Conservation (phyloP, 2,329 filamentous ascomycete genomes). For the Penicillium vulpinum region DNA sequence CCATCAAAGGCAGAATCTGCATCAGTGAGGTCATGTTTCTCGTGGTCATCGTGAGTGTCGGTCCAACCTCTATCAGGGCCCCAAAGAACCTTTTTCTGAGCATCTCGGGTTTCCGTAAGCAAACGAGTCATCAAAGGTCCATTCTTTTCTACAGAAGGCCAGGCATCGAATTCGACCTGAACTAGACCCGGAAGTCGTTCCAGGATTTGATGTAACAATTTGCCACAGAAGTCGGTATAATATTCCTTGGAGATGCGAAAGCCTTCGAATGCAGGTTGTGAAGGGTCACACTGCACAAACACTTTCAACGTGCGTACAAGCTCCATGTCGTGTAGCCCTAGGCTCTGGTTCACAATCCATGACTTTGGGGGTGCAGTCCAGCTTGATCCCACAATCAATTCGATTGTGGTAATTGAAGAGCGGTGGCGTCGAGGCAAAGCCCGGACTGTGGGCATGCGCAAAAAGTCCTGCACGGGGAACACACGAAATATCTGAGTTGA, state of each 20-base stretch:
- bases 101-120: conserved; percentile 34
- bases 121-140: conserved; percentile 55
- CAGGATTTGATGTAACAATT: conserved; percentile 53
- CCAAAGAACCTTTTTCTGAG: conserved; percentile 40
- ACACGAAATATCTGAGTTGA: conserved; percentile 54
- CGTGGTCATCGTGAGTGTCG: conserved; percentile 27
- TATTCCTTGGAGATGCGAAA: conserved; percentile 58
- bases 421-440: conserved; percentile 55
- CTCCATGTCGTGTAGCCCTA: conserved; percentile 53
- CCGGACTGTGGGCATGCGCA: conserved; percentile 45
- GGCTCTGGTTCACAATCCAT: conserved; percentile 52
- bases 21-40: conserved; percentile 8
- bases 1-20: conserved; percentile 17
- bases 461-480: conserved; percentile 55
- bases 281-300: conserved; percentile 59
- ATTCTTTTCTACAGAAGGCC: conserved; percentile 52
- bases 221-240: conserved; percentile 58
- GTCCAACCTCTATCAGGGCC: conserved; percentile 43
- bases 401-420: conserved; percentile 52
- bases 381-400: conserved; percentile 59
- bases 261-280: conserved; percentile 55
- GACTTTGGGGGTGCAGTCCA: conserved; percentile 58
- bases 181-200: conserved; percentile 49
- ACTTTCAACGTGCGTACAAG: conserved; percentile 54
- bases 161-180: conserved; percentile 59